Evolutionary conservation across 169 alveolate species (phyloP), one percentile per base, ranked within the genome.

Genomic region (Eimeria acervulina): DNA sequence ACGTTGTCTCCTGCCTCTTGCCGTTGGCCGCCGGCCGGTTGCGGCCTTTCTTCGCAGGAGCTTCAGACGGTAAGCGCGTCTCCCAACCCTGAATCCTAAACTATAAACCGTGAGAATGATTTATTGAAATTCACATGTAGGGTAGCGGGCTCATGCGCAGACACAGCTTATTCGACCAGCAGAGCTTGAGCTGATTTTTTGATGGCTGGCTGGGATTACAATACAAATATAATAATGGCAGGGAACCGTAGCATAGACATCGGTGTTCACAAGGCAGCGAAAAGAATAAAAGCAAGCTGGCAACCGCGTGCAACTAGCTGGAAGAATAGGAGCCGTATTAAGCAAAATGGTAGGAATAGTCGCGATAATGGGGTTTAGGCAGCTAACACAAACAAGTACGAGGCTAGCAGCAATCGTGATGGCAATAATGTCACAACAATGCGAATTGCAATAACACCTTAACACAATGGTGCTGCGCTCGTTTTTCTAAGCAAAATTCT

Each of bases 11-110:
- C 31, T 80, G 90, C 19, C 90, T 80, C 63, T n/a, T 80, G 33
- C 90, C 90, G 23, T n/a, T 80, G 33, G 90, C 90, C 8, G 90
- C 47, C 38, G 90, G 90, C 44, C 38, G 90, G 68, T 19, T 80
- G 38, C 68, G 42, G 23, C 68, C 63, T 26, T 47, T 80, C 68
- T 80, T 80, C 26, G 59, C 63, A 17, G 26, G 2, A 7, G 33
- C 59, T 10, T 17, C 63, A 42, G 90, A 80, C 10, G 90, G 90
- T 44, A 80, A 15, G 38, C 52, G 44, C 15, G 6, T 2, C 8
- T 6, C 36, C 8, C 21, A 63, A 23, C 74, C 38, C 74, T 63
- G 19, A 63, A 26, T 38, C 74, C 74, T 63, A 23, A 6, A 26
- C 36, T 0, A 2, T n/a, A 63, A 63, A 63, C 38, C 38, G 38